phyloP scores from a whole-genome alignment of 345 rosid species.

The Alliaria petiolata region DNA sequence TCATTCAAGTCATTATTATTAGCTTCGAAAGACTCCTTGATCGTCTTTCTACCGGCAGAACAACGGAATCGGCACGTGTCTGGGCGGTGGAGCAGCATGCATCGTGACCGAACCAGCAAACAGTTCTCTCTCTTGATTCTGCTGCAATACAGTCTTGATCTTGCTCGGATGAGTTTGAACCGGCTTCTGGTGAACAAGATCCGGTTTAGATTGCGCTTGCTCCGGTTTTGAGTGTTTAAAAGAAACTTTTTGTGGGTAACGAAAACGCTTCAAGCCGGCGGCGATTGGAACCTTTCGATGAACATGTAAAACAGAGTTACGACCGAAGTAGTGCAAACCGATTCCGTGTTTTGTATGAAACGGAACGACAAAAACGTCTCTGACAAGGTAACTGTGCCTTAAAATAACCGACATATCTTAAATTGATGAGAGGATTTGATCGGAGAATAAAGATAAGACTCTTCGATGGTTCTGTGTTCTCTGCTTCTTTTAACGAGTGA shows the following conservation, averaged over 20 bases:
- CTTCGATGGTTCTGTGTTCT: neutral
- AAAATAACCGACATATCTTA: neutral
- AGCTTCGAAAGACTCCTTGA: neutral
- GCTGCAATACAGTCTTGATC: neutral
- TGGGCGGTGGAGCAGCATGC: neutral
- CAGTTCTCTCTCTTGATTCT: neutral
- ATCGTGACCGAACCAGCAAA: no score
- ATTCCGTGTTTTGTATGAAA: neutral
- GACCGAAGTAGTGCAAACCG: neutral
- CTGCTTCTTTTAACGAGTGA: no score
- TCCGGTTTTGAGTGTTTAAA: neutral
- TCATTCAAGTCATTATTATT: neutral
- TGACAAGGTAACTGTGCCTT: neutral
- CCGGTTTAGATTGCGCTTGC: neutral
- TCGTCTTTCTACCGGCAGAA: neutral
- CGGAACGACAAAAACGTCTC: neutral
- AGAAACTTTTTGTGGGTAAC: neutral
- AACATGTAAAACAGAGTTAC: neutral
- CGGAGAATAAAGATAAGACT: neutral
- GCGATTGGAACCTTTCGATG: neutral
- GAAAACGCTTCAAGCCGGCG: neutral
- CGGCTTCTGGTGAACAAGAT: neutral
- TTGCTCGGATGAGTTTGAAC: neutral
- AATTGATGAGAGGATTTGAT: neutral
- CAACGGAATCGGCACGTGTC: conserved; percentile 7